A percentile compares a stretch with the other conserved stretches of the same genome.
These are phyloP conservation scores for Xylaria cubensis DNA, from an alignment of 495 filamentous ascomycete species.

Conservation along the genomic window DNA sequence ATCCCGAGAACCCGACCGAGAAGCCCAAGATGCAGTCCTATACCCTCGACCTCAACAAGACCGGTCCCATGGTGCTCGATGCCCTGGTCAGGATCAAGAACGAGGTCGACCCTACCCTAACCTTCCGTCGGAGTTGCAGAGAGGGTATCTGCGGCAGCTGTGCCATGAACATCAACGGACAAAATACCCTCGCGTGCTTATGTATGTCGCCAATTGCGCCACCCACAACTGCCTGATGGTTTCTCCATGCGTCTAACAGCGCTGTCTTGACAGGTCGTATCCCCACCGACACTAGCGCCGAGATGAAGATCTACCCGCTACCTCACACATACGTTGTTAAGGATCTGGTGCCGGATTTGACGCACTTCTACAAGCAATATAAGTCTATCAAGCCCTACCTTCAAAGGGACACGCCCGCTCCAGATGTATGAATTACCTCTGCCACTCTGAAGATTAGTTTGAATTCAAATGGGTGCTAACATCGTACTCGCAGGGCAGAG, in stretches of 20 bases:
- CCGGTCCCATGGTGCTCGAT: slow-evolving; percentile 96
- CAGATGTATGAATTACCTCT: slow-evolving; percentile 66
- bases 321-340: slow-evolving; percentile 99
- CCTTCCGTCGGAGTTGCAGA: slow-evolving; percentile 91
- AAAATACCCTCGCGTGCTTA: slow-evolving; percentile 95
- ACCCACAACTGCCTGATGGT: slow-evolving; percentile 2
- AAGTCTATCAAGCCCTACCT: slow-evolving; percentile 99
- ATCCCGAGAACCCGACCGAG: slow-evolving; percentile 84
- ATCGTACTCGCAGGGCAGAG: slow-evolving; percentile 67
- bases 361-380: slow-evolving; percentile 99
- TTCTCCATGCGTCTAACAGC: slow-evolving; percentile 11
- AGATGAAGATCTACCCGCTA: slow-evolving; percentile 95
- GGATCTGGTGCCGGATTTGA: slow-evolving; percentile 96
- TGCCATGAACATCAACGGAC: slow-evolving; percentile 99
- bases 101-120: slow-evolving; percentile 94
- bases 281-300: slow-evolving; percentile 76
- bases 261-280: slow-evolving; percentile 75
- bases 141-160: slow-evolving; percentile 99
- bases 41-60: slow-evolving; percentile 95
- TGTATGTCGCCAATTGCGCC: slow-evolving; percentile 68
- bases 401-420: slow-evolving; percentile 78
- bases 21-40: slow-evolving; percentile 97
- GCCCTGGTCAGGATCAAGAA: slow-evolving; percentile 99
- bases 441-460: neutral
- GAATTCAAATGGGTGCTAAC: slow-evolving; percentile 31